phyloP scores from a whole-genome alignment of 1,284 basidiomycete species.

The Coriolopsis trogii region DNA sequence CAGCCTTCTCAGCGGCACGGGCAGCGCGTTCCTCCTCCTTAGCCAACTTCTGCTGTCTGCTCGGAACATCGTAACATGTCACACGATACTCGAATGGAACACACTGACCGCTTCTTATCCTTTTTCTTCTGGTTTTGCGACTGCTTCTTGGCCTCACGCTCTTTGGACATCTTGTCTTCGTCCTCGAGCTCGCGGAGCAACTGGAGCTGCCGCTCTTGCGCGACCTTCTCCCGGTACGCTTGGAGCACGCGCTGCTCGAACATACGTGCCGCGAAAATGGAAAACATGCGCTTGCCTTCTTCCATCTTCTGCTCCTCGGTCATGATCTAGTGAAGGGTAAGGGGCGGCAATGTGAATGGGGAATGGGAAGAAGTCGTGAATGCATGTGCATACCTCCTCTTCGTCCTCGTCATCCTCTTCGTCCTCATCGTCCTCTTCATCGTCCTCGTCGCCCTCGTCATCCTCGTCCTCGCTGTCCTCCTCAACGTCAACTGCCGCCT shows the following conservation, averaged over 20 bases:
- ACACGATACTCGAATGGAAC: slow-evolving; percentile 5
- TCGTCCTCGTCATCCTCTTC: slow-evolving; percentile 42
- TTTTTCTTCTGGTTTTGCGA: slow-evolving; percentile 99
- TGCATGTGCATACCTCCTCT: slow-evolving; percentile 34
- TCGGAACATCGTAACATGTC: slow-evolving; percentile 10
- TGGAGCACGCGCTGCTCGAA: slow-evolving; percentile 97
- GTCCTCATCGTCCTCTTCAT: slow-evolving; percentile 38
- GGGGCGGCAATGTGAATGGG: slow-evolving; percentile 15
- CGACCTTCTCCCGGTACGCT: slow-evolving; percentile 40
- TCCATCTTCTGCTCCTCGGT: slow-evolving; percentile 95
- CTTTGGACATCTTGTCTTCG: slow-evolving; percentile 61
- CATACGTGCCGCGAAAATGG: slow-evolving; percentile 99
- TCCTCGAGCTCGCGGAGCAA: slow-evolving; percentile 59
- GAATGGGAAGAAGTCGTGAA: slow-evolving; percentile 3
- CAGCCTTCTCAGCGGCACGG: slow-evolving; percentile 80
- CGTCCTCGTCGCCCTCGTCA: slow-evolving; percentile 38
- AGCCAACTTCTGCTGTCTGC: slow-evolving; percentile 85
- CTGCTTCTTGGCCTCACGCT: slow-evolving; percentile 91
- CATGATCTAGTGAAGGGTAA: slow-evolving; percentile 51
- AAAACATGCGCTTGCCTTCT: slow-evolving; percentile 99
- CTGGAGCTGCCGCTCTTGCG: slow-evolving; percentile 53
- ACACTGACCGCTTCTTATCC: slow-evolving; percentile 86
- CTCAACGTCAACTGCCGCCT: slow-evolving; percentile 78
- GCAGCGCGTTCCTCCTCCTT: slow-evolving; percentile 89
- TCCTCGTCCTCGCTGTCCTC: slow-evolving; percentile 44